Percentiles rank a stretch among this genome's conserved stretches.
These are phyloP conservation scores for Lachancea meyersii DNA, from an alignment of 805 yeast species.

Conservation along the genomic window DNA sequence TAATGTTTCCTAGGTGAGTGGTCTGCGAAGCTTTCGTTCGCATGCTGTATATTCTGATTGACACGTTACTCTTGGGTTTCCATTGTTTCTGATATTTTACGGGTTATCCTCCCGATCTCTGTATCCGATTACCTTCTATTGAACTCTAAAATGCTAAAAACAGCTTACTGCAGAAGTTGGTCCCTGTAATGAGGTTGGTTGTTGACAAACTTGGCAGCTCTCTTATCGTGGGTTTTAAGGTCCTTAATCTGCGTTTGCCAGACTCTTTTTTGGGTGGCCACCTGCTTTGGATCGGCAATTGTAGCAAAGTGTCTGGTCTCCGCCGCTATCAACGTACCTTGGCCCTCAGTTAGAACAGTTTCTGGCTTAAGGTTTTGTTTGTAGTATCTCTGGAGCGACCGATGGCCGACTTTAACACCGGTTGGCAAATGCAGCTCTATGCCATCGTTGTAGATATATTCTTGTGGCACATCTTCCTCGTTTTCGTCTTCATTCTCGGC, in stretches of 20 bases:
- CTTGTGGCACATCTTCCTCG: slow-evolving; percentile 35
- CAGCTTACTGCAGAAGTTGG: slow-evolving; percentile 46
- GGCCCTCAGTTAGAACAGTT: slow-evolving; percentile 59
- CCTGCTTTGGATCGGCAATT: slow-evolving; percentile 40
- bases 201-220: slow-evolving; percentile 74
- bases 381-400: slow-evolving; percentile 72
- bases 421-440: slow-evolving; percentile 73
- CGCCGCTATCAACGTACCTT: slow-evolving; percentile 80
- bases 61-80: no score
- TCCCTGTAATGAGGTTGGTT: slow-evolving; percentile 88
- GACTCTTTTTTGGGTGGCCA: slow-evolving; percentile 48
- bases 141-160: neutral
- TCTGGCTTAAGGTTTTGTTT: slow-evolving; percentile 67
- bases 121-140: slow-evolving; percentile 1
- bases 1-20: no score
- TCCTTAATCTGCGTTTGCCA: slow-evolving; percentile 61
- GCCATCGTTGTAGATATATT: slow-evolving; percentile 51
- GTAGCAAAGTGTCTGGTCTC: slow-evolving; percentile 53
- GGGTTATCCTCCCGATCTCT: neutral
- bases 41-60: no score
- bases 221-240: slow-evolving; percentile 43
- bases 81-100: no score
- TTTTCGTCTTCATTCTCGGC: slow-evolving; percentile 34
- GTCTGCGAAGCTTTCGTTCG: no score
- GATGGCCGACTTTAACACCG: slow-evolving; percentile 81